phyloP scores from a whole-genome alignment of 1,284 basidiomycete species.

The Hypsizygus ulmarius region DNA sequence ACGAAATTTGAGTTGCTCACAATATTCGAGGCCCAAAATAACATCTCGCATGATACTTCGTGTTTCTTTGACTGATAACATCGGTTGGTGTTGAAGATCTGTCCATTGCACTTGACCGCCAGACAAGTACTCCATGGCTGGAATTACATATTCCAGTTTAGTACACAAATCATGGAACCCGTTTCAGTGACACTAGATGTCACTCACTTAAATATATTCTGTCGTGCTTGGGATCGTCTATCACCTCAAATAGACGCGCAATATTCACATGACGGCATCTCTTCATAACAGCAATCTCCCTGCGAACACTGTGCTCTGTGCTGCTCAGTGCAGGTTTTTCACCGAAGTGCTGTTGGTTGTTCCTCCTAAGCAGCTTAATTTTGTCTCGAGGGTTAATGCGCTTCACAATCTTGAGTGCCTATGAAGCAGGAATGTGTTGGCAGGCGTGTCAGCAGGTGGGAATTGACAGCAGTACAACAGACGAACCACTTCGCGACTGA shows the following conservation, averaged over 20 bases:
- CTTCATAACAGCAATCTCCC: slow-evolving; percentile 89
- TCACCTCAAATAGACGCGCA: slow-evolving; percentile 80
- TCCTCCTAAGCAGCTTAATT: slow-evolving; percentile 36
- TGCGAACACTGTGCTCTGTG: slow-evolving; percentile 48
- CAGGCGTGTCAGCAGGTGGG: neutral
- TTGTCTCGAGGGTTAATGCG: slow-evolving; percentile 35
- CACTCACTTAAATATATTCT: slow-evolving; percentile 79
- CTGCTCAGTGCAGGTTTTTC: slow-evolving; percentile 27
- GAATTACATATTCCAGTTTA: neutral
- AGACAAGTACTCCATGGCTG: slow-evolving; percentile 83
- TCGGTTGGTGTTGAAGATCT: slow-evolving; percentile 50
- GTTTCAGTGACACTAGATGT: neutral
- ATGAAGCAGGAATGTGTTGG: neutral
- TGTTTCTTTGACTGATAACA: slow-evolving; percentile 70
- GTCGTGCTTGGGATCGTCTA: slow-evolving; percentile 79
- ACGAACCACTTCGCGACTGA: slow-evolving; percentile 29
- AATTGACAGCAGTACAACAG: slow-evolving; percentile 1
- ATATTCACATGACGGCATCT: slow-evolving; percentile 79
- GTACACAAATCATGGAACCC: neutral
- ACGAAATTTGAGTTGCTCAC: slow-evolving; percentile 38
- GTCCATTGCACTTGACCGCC: slow-evolving; percentile 86
- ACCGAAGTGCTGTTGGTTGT: slow-evolving; percentile 26
- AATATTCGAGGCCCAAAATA: slow-evolving; percentile 79
- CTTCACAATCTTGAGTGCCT: slow-evolving; percentile 39
- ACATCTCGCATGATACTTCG: slow-evolving; percentile 79